Base-by-base conservation (phyloP, 257 asterid genomes). In the Rhazya stricta region DNA sequence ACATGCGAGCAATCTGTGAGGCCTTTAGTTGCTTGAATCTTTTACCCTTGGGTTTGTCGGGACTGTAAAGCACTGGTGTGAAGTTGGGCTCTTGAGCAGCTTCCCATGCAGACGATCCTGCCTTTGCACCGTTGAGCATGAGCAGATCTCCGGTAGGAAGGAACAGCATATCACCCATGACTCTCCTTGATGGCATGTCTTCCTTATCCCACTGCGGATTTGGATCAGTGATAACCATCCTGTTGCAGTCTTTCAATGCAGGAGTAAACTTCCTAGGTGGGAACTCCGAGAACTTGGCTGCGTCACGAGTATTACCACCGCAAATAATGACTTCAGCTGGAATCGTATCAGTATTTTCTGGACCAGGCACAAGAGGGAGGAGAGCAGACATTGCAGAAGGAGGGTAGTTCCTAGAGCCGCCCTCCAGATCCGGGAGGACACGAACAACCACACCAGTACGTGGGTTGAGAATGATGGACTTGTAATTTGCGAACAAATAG, bases 351-450 rank as follows among this genome's bases (percentile, higher is more conserved):
- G 69, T 46, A 1, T 79, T 80, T 8, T 51, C 71, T 0, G 12
- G 58, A 11, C 73, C 46, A 18, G 93, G 96, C 61, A 88, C 80
- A 11, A 95, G 77, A 0, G 98, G 97, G 42, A 95, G 91, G 15
- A 95, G 87, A 43, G 93, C 90, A 0, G 99, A 90, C 90, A 73
- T 79, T 0, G 88, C 99, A 0, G 98, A 92, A 5, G 96, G 81
- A 0, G 99, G 99, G 73, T 95, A 95, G 83, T 87, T 95, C 19
- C 97, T 85, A 36, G 94, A 62, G 2, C 97, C 98, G 0, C 95
- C 94, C 0, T 82, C 61, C 9, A 92, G 79, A 54, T 87, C 89
- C 0, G 99, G 98, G 72, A 89, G 89, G 4, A 29, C 25, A 1
- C 88, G 84, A 30, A 95, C 10, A 16, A 78, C 80, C 58, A 81